Evolutionary conservation across 768 basidiomycete genomes (phyloP), one percentile per base, ranked within the genome.

Genomic region (Lactarius trivialis): DNA sequence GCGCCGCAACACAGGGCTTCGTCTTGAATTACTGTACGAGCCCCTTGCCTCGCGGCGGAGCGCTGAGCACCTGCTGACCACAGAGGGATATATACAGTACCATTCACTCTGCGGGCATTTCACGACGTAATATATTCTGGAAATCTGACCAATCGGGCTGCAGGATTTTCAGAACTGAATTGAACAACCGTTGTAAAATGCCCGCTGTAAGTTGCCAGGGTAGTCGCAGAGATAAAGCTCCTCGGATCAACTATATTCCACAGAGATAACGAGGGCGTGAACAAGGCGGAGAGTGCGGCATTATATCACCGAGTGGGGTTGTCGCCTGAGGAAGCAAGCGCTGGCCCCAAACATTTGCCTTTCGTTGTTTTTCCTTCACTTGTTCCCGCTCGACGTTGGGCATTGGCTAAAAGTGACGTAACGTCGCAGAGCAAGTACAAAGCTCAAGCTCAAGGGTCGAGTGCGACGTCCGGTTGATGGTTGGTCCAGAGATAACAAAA

Each of bases 1-100:
- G n/a, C 21, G 19, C 26, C 51, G 41, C 37, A 28, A 57, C 14
- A 37, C 17, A 36, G 39, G 45, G 57, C 50, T 19, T 57, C 36
- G 45, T 48, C 45, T 48, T 48, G 21, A 48, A 37, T 45, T 48
- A n/a, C n/a, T n/a, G n/a, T n/a, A 34, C 24, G 28, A n/a, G 32
- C 34, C 45, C 50, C n/a, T 56, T 61, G 55, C 56, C 26, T 41
- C 56, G 60, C 37, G 55, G 21, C 50, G 39, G 33, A n/a, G 34
- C 14, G 14, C 11, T 45, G 39, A 49, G n/a, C 50, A 45, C 43
- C n/a, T 45, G 43, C 19, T 54, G 33, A 24, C 51, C 61, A 21
- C 51, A 51, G 53, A 32, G 61, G 61, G 61, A 32, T 58, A 63
- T 45, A 45, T 45, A 11, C n/a, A 8, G n/a, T 6, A n/a, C n/a